These are phyloP conservation scores for Rubroshorea leprosula DNA, from an alignment of 345 rosid genomes.

Conservation along the genomic window DNA sequence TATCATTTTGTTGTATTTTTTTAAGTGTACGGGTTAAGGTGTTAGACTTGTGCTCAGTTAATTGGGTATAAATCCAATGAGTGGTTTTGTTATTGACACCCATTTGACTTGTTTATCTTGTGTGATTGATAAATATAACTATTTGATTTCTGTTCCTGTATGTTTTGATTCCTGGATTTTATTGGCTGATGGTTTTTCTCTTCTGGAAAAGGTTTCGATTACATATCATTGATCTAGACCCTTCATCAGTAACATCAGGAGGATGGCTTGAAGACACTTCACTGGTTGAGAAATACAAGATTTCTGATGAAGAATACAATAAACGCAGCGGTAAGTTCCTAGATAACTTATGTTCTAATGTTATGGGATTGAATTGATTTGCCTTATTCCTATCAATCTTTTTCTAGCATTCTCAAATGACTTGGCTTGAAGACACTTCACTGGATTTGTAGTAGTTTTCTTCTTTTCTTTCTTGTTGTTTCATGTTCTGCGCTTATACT, in stretches of 20 bases:
- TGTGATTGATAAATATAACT: no score
- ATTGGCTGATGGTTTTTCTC: background rate
- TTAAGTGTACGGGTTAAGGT: no score
- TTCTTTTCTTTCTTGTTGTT: background rate
- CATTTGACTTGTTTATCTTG: no score
- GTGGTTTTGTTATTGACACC: no score
- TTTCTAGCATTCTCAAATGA: no score
- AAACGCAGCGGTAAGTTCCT: conserved; percentile 52
- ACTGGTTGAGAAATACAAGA: conserved; percentile 69
- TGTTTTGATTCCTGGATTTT: background rate
- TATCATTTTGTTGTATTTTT: no score
- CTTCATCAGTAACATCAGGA: conserved; percentile 84
- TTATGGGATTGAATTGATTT: background rate
- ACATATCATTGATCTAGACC: conserved; percentile 78
- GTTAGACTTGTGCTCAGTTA: no score
- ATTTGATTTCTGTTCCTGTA: background rate
- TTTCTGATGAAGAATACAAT: conserved; percentile 76
- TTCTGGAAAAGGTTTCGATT: conserved; percentile 52
- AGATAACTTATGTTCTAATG: background rate
- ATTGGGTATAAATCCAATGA: no score
- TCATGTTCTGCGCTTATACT: background rate
- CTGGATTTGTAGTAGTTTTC: background rate
- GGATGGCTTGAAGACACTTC: conserved; percentile 97
- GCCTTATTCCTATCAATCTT: background rate
- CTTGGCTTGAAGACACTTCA: background rate